Percentiles rank a stretch among this genome's conserved stretches.
Evolutionary conservation across 1,139 yeast species (phyloP).

Genomic region (Nakaseomyces uthaithaninus): DNA sequence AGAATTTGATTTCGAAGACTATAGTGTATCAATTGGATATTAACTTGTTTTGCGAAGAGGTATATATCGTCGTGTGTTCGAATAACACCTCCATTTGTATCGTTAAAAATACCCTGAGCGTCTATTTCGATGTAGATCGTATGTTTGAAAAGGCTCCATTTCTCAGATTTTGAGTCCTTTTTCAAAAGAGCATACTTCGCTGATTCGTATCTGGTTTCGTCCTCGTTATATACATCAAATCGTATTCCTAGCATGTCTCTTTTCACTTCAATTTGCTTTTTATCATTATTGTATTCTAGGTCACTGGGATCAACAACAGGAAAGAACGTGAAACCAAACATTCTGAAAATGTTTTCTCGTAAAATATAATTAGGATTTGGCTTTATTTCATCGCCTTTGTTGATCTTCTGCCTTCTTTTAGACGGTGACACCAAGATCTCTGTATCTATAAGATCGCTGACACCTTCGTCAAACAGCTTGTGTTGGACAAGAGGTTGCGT

Average conservation of each 20-base stretch:
- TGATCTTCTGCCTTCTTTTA: constrained; percentile 13
- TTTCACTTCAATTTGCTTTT: constrained; percentile 13
- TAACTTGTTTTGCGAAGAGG: constrained; percentile 25
- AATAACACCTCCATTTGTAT: constrained; percentile 14
- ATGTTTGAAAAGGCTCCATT: constrained; percentile 36
- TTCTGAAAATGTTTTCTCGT: constrained; percentile 36
- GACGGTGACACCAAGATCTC: constrained; percentile 25
- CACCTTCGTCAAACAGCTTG: constrained; percentile 32
- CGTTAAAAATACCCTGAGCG: constrained; percentile 19
- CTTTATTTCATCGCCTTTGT: no score
- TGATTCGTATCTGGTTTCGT: constrained; percentile 25
- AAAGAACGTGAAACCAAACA: constrained; percentile 41
- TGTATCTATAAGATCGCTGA: constrained; percentile 26
- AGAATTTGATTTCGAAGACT: constrained; percentile 16
- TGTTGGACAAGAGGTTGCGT: constrained; percentile 28
- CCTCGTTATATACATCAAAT: constrained; percentile 37
- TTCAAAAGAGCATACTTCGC: constrained; percentile 40
- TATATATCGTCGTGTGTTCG: constrained; percentile 18
- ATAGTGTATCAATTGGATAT: constrained; percentile 12
- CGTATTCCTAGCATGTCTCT: constrained; percentile 37
- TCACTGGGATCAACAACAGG: constrained; percentile 38
- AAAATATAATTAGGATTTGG: constrained; percentile 27
- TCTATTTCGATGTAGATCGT: constrained; percentile 39
- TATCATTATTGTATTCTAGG: constrained; percentile 13
- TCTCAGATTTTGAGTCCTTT: constrained; percentile 28